Evolutionary conservation across 345 rosid genomes (phyloP), one percentile per base, ranked within the genome.

Genomic region (Dimocarpus longan): DNA sequence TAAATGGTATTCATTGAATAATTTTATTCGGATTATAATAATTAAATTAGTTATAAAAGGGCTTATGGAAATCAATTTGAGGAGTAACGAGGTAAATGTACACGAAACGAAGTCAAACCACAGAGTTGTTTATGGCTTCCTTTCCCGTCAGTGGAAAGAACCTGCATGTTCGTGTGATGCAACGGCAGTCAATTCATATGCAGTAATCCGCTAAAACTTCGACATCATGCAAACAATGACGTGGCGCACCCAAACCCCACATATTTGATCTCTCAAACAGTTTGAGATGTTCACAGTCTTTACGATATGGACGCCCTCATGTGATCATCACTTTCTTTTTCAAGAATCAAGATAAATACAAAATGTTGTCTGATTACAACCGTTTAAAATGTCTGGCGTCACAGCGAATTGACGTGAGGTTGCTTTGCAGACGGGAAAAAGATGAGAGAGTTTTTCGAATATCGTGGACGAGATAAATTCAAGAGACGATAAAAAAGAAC

Each of bases 301-400:
- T 70, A 60, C 18, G 8, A 16, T 18, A 68, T 3, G 62, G 59
- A 68, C 63, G 72, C 37, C 15, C 71, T 40, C 85, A 73, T 70
- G 40, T 48, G 84, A 84, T 48, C 22, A 16, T 1, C 5, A 16
- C 79, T 16, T 44, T 40, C 10, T 39, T 13, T 32, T 57, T 43
- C 9, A 5, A 39, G 43, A 82, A 48, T 43, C 9, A 5, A 39
- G 43, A 82, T 73, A 71, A 71, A 68, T 60, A 76, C 83, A 77
- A 83, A 83, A 66, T 32, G 60, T 7, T 13, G 62, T 70, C 81
- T 37, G 85, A 84, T 85, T 76, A 71, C 78, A 80, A 77, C 87
- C 85, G 76, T 85, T 80, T 75, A 78, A 80, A 78, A 65, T 81
- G 83, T 79, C 78, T 70, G 74, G 80, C 85, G 92, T 87, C 89